These are phyloP conservation scores for Albifimbria verrucaria DNA, from an alignment of 2,329 filamentous ascomycete species.

Conservation along the genomic window DNA sequence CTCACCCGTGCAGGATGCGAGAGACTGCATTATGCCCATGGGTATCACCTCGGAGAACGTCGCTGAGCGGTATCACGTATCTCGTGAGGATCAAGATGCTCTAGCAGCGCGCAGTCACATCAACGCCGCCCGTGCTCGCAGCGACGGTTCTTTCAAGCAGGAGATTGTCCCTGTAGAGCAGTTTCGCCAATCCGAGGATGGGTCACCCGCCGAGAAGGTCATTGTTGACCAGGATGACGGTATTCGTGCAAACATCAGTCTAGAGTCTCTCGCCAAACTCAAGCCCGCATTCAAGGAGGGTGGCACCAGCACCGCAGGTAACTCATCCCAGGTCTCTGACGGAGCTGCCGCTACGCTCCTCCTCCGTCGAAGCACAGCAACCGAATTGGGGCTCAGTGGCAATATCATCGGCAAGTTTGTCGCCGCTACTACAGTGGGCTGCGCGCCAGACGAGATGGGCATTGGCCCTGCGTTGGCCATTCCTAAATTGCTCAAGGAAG, in stretches of 20 bases:
- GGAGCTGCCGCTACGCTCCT: conserved; percentile 79
- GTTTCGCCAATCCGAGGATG: conserved; percentile 57
- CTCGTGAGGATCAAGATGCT: conserved; percentile 71
- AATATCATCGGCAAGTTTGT: conserved; percentile 80
- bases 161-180: conserved; percentile 80
- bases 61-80: conserved; percentile 69
- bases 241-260: conserved; percentile 63
- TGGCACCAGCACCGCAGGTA: conserved; percentile 79
- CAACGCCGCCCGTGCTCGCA: conserved; percentile 67
- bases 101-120: conserved; percentile 73
- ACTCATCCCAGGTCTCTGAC: conserved; percentile 80
- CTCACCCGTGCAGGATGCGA: conserved; percentile 61
- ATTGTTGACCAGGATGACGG: conserved; percentile 77
- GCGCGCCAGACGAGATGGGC: conserved; percentile 87
- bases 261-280: conserved; percentile 70
- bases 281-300: conserved; percentile 78
- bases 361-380: conserved; percentile 74
- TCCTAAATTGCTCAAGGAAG: conserved; percentile 66
- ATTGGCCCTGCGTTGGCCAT: conserved; percentile 82
- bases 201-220: conserved; percentile 49
- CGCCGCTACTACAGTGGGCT: conserved; percentile 70
- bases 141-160: conserved; percentile 63
- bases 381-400: conserved; percentile 63
- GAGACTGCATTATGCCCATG: conserved; percentile 92
- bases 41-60: conserved; percentile 91